Base-by-base conservation (phyloP, 441 rosid genomes). In the Aleurites moluccanus region DNA sequence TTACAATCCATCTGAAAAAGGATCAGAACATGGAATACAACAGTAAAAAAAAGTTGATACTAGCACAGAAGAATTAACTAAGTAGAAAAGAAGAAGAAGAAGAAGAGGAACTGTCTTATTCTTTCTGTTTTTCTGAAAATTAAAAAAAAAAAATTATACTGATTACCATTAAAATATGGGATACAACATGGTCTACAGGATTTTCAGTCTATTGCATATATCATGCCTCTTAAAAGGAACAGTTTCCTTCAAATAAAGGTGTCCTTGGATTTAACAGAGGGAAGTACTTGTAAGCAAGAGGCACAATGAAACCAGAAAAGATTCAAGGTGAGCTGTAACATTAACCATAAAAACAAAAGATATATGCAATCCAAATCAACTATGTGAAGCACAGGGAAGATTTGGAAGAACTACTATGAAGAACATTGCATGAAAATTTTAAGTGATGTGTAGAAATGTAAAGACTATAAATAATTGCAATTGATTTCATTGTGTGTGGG, bases 1-100 rank as follows among this genome's bases (percentile, higher is more conserved):
- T 44, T 56, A 11, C 57, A 63, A 64, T 70, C 63, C 65, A 76
- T 25, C 79, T 76, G 79, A n/a, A 38, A 62, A 62, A 59, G 21
- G 10, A 69, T 33, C 3, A 74, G 8, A 20, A 20, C 11, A 1
- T 38, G 21, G 18, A 47, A 53, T 50, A 73, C 6, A 67, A 38
- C 18, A 50, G 2, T 20, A 45, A 61, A n/a, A 45, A 61, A n/a
- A 21, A 20, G 27, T 69, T 44, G 30, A 60, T 44, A n/a, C 14
- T 7, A 49, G 14, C 1, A 8, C 10, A 3, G 0, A 30, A 50
- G 6, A 18, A 30, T 20, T 6, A 16, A 49, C 63, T n/a, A 10
- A 49, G 7, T 5, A 18, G 21, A 6, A 18, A 52, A 52, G 18
- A 52, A 16, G 4, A 35, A 16, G 33, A 6, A 61, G 16, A 61